Base-by-base conservation (phyloP, 2,329 filamentous ascomycete genomes). In the Diplocarpon mali region DNA sequence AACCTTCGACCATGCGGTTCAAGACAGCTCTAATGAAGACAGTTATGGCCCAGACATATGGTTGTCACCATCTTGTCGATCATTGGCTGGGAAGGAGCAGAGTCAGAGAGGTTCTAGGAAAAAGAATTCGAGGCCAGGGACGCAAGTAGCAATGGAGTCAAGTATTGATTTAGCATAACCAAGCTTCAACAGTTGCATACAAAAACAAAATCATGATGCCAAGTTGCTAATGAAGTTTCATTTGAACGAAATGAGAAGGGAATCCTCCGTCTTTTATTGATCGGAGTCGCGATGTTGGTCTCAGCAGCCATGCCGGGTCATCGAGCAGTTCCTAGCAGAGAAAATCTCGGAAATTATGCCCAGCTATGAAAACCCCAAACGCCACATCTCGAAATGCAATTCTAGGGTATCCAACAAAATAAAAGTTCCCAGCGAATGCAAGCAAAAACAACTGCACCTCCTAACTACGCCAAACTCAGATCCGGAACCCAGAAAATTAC, bases 401-500 rank as follows among this genome's bases (percentile, higher is more conserved):
- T 38, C 39, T 17, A 4, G 36, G 29, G 42, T 38, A 35, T 44
- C 35, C 42, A 17, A 20, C 27, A 17, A n/a, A 12, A 5, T 17
- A 30, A 24, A 8, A 7, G 27, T 24, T n/a, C 9, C 13, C 14
- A 17, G 11, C 10, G 2, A 32, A 15, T 17, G 34, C 34, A 35
- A 15, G 2, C 13, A 32, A 14, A 17, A 34, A 31, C 10, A 14
- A 10, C 27, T 17, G 17, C 35, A 16, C 27, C 16, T n/a, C n/a
- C 10, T 11, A 13, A n/a, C 47, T 36, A 52, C 10, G 46, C 46
- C 17, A 54, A 29, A 38, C 38, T 49, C 35, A 44, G 75, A 60
- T 87, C 83, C 1, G 84, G 84, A 30, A 85, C 64, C 83, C 84
- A 89, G 56, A 89, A 85, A 15, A 85, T 66, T 48, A 87, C 69